These are phyloP conservation scores for Boletus rubroflammeus DNA, from an alignment of 768 basidiomycete genomes.

Conservation along the genomic window DNA sequence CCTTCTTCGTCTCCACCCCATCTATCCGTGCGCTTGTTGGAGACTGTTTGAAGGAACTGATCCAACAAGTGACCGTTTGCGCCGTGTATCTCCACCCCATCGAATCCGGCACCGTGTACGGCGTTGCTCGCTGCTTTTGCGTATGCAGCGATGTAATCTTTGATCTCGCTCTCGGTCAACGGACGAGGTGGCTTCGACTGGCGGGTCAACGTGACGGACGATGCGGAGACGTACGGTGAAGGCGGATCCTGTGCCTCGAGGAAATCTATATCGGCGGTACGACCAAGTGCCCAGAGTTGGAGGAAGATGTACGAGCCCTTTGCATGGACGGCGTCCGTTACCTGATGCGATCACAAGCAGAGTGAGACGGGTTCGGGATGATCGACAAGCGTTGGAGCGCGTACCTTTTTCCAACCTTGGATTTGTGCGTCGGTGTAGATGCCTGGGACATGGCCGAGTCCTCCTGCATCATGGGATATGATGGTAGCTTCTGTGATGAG, in stretches of 20 bases:
- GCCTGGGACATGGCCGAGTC: constrained; percentile 51
- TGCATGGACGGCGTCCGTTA: constrained; percentile 56
- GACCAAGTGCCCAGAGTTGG: constrained; percentile 60
- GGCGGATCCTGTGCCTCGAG: constrained; percentile 31
- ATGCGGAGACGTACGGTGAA: constrained; percentile 35
- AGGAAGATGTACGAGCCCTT: constrained; percentile 44
- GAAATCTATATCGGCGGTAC: constrained; percentile 35
- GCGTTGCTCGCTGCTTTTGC: constrained; percentile 34
- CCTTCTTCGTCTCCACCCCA: constrained; percentile 69
- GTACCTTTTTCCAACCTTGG: constrained; percentile 45
- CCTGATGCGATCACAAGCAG: constrained; percentile 25
- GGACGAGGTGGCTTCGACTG: constrained; percentile 17
- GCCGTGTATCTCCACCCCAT: constrained; percentile 44
- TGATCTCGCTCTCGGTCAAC: constrained; percentile 30
- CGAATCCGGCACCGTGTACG: constrained; percentile 39
- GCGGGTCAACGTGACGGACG: constrained; percentile 24
- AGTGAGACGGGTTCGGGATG: neutral
- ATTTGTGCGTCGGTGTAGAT: constrained; percentile 63
- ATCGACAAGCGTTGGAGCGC: neutral
- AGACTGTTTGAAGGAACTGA: constrained; percentile 58
- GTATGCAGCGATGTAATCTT: constrained; percentile 29
- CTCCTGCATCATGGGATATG: constrained; percentile 48
- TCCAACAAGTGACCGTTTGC: constrained; percentile 49
- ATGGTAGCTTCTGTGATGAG: constrained; percentile 57
- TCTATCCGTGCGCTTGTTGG: constrained; percentile 56